Evolutionary conservation across 371 early-diverging fungal genomes (phyloP), one percentile per base, ranked within the genome.

Genomic region (Mucor lusitanicus): DNA sequence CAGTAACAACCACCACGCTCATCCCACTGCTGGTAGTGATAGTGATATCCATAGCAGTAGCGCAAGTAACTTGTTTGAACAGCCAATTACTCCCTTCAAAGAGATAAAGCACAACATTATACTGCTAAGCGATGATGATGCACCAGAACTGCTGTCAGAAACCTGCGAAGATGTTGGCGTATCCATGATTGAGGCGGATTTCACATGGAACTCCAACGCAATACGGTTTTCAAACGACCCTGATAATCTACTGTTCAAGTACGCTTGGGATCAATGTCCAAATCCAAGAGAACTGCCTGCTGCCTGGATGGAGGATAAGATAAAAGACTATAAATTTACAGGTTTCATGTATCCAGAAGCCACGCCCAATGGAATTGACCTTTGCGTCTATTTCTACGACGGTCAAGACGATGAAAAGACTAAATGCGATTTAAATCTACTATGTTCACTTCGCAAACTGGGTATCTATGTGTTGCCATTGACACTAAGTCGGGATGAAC

Each of bases 151-250:
- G 15, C 19, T 66, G 11, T 68, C 75, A 19, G 71, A 73, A 27
- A 75, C 71, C 0, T 83, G 61, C 64, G 78, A 79, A 70, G 81
- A 84, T 60, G 69, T 71, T 48, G 84, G 84, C 8, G 61, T 80
- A 15, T 77, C 81, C 11, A 70, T 84, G 21, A 80, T 84, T 53
- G 84, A 84, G 59, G 81, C 81, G 0, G 84, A 84, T 54, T 84
- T 81, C 46, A 79, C 79, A 9, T 72, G 79, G 74, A 55, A 70
- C 7, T 68, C 76, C 7, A 63, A 64, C 23, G 68, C 70, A 6
- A 57, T 70, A 6, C 59, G 46, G 33, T 68, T 63, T 40, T 64
- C 65, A 13, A 27, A 50, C 11, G 60, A 73, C 32, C 61, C 68
- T 21, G 57, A 58, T 42, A 46, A 48, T 3, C 57, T 74, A 37